These are phyloP conservation scores for Castanea sativa DNA, from an alignment of 306 rosid genomes.

Conservation along the genomic window DNA sequence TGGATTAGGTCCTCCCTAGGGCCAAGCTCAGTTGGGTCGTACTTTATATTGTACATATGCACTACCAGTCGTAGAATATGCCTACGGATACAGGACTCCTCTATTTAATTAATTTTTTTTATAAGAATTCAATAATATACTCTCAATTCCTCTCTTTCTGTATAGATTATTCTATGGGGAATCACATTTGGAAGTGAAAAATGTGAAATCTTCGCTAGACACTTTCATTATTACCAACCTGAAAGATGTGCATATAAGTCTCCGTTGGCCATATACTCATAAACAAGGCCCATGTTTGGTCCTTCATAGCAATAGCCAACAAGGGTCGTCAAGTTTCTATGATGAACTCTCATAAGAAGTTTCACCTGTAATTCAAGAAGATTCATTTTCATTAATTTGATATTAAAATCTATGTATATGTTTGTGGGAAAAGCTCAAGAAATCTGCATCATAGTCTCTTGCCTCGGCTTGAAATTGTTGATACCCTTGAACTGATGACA, in stretches of 20 bases:
- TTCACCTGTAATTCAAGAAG: constrained; percentile 16
- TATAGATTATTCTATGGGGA: too few species aligned
- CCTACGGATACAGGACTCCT: too few species aligned
- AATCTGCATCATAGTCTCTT: constrained; percentile 2
- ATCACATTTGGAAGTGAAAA: too few species aligned
- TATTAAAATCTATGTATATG: neutral
- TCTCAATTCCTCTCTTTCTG: too few species aligned
- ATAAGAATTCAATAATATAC: too few species aligned
- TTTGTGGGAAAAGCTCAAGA: neutral
- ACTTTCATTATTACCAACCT: constrained; percentile 14
- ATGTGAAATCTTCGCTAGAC: too few species aligned
- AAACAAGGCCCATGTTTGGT: constrained; percentile 23
- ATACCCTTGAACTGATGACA: constrained; percentile 40
- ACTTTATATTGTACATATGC: too few species aligned
- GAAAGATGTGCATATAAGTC: constrained; percentile 36
- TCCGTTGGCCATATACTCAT: constrained; percentile 40
- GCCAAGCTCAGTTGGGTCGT: too few species aligned
- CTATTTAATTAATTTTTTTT: too few species aligned
- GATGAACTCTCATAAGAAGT: constrained; percentile 35
- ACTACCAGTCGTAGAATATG: too few species aligned
- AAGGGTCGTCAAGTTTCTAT: constrained; percentile 35
- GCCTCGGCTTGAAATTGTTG: constrained; percentile 57
- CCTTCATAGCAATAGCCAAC: constrained; percentile 37
- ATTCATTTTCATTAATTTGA: neutral
- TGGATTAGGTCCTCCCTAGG: too few species aligned